Evolutionary conservation across 164 flowering plant genomes (phyloP), one percentile per base, ranked within the genome.

Genomic region (Macadamia integrifolia): DNA sequence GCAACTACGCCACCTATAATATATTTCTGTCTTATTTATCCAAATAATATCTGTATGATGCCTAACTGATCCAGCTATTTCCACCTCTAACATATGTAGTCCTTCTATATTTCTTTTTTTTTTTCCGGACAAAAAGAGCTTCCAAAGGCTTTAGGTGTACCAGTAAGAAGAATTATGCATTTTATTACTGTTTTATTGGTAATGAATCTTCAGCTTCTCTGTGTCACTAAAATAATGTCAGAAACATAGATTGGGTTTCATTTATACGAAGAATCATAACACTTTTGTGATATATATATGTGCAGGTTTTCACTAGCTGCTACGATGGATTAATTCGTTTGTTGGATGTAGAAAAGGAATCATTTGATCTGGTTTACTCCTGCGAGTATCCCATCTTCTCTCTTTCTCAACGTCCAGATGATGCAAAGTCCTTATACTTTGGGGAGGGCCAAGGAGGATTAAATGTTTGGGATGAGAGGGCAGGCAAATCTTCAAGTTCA

Each of bases 271-370:
- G 32, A 50, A 61, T 2, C 40, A 48, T 48, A 40, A 71, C 62
- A 30, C 31, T 59, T 69, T 18, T 48, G 62, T 14, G 62, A n/a
- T 70, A 40, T 58, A 35, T 60, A 11, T 62, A 1, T 77, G 75
- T 77, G 75, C 88, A 94, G 99, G 77, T 92, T 50, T 75, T 76
- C 67, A 88, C 85, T 49, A 79, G 95, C 60, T 71, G 89, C 70
- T 89, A 90, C 77, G 87, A 81, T 84, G 99, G 99, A 6, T 72
- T 79, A 43, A 65, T 94, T 18, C 83, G 96, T 40, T 12, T 84
- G 71, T 84, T 94, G 96, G 91, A 94, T 75, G 81, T 85, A 61
- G 93, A 84, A 71, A 88, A 83, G 75, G 92, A 86, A 78, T 76
- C 76, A 11, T 94, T 92, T 80, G 80, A 86, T 76, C 73, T 86